Conservation (phyloP, 768 basidiomycete genomes). For the Trichaptum fuscoviolaceum region DNA sequence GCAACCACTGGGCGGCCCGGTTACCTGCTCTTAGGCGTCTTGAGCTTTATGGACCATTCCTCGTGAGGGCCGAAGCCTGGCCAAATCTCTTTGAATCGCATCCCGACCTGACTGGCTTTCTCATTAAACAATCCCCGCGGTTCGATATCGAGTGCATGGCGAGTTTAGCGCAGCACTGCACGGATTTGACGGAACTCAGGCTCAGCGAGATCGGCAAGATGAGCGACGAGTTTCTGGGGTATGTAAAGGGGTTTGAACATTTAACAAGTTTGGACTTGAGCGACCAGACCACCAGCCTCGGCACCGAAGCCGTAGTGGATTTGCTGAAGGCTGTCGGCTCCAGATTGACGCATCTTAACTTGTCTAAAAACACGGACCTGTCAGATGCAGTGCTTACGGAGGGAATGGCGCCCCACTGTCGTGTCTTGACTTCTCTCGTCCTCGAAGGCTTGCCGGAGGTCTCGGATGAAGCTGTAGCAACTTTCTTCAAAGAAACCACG, state of each 20-base stretch:
- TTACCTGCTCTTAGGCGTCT: constrained; percentile 66
- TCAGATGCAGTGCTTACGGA: constrained; percentile 53
- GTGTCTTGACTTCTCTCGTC: constrained; percentile 43
- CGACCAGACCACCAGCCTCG: constrained; percentile 48
- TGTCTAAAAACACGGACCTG: constrained; percentile 66
- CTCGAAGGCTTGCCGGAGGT: constrained; percentile 55
- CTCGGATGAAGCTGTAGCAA: constrained; percentile 63
- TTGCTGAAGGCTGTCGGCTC: constrained; percentile 52
- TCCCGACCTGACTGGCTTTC: constrained; percentile 61
- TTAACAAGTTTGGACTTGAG: constrained; percentile 68
- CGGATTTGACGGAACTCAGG: constrained; percentile 64
- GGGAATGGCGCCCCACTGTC: constrained; percentile 51
- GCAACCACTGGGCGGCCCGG: constrained; percentile 52
- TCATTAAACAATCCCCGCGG: constrained; percentile 81
- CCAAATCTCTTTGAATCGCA: constrained; percentile 62
- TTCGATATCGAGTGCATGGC: constrained; percentile 69
- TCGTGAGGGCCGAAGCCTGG: constrained; percentile 75
- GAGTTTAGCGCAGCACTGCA: constrained; percentile 46
- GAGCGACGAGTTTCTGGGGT: constrained; percentile 54
- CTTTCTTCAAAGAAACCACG: constrained; percentile 47
- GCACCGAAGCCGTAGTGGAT: constrained; percentile 48
- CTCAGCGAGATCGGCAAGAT: constrained; percentile 75
- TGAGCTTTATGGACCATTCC: constrained; percentile 84
- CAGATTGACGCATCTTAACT: constrained; percentile 53
- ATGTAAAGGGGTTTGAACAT: constrained; percentile 40